A percentile compares a stretch with the other conserved stretches of the same genome.
These are phyloP conservation scores for Kazachstania viticola DNA, from an alignment of 805 yeast genomes.

Conservation along the genomic window DNA sequence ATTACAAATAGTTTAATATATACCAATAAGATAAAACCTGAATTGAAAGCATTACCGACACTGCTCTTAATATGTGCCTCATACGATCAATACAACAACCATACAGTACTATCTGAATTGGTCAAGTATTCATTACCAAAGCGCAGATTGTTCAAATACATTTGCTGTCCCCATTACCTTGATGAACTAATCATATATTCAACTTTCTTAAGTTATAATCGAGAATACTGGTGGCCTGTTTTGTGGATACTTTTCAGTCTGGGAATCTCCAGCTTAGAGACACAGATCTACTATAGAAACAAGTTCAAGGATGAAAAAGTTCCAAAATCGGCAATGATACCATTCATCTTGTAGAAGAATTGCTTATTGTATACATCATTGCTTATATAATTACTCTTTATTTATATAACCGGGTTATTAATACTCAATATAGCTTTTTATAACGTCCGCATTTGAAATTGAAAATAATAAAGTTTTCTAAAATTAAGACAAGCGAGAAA, in stretches of 20 bases:
- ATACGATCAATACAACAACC: constrained; percentile 31
- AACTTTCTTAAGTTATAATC: constrained; percentile 15
- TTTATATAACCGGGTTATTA: too few relatives aligned
- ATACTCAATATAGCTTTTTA: too few relatives aligned
- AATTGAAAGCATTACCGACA: constrained; percentile 11
- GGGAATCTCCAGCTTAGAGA: constrained; percentile 44
- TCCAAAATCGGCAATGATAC: constrained; percentile 14
- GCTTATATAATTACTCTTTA: too few relatives aligned
- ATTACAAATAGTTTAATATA: constrained; percentile 25
- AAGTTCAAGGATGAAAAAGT: constrained; percentile 12
- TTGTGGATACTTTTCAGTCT: constrained; percentile 35
- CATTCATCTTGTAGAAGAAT: constrained; percentile 7
- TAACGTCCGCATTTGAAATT: too few relatives aligned
- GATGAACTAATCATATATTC: constrained; percentile 52
- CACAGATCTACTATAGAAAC: constrained; percentile 34
- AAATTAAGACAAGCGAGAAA: too few relatives aligned
- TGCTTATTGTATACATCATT: too few relatives aligned
- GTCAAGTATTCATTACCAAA: constrained; percentile 48
- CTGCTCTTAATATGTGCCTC: constrained; percentile 17
- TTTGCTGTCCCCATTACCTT: constrained; percentile 57
- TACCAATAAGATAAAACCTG: constrained; percentile 7
- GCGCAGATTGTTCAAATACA: constrained; percentile 36
- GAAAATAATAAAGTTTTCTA: too few relatives aligned
- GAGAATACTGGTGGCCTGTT: constrained; percentile 15
- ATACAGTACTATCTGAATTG: constrained; percentile 36